Evolutionary conservation across 805 yeast species (phyloP).

Genomic region (Nakazawaea laoshanensis): DNA sequence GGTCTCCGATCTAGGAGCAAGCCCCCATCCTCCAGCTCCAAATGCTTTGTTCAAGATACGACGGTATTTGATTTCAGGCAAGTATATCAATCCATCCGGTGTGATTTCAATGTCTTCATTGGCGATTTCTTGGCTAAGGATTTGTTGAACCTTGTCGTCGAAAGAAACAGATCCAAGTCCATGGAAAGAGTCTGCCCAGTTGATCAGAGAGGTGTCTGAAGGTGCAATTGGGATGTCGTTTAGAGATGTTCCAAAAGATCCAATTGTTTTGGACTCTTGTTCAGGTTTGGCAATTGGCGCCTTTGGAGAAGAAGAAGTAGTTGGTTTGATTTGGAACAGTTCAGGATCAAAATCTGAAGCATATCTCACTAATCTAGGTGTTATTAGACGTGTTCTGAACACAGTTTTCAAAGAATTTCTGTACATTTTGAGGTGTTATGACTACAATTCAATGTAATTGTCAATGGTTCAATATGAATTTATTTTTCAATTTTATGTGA

Average conservation of each 20-base stretch:
- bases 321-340: too few species aligned
- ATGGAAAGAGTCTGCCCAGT: constrained; percentile 84
- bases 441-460: too few species aligned
- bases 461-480: too few species aligned
- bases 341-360: too few species aligned
- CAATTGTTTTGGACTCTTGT: neutral
- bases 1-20: constrained; percentile 88
- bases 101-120: constrained; percentile 82
- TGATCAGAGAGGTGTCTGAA: constrained; percentile 22
- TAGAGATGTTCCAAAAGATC: too few species aligned
- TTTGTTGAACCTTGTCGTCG: constrained; percentile 44
- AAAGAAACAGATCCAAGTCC: constrained; percentile 84
- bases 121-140: constrained; percentile 55
- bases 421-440: too few species aligned
- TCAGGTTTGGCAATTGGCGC: neutral
- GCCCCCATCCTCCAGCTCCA: constrained; percentile 99
- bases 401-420: too few species aligned
- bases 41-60: constrained; percentile 82
- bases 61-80: constrained; percentile 94
- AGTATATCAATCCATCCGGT: constrained; percentile 86
- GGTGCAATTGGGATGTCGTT: too few species aligned
- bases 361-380: too few species aligned
- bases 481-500: too few species aligned
- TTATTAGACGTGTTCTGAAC: too few species aligned
- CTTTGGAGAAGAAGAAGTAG: too few species aligned